Base-by-base conservation (phyloP, 257 asterid species). In the Asclepias syriaca region DNA sequence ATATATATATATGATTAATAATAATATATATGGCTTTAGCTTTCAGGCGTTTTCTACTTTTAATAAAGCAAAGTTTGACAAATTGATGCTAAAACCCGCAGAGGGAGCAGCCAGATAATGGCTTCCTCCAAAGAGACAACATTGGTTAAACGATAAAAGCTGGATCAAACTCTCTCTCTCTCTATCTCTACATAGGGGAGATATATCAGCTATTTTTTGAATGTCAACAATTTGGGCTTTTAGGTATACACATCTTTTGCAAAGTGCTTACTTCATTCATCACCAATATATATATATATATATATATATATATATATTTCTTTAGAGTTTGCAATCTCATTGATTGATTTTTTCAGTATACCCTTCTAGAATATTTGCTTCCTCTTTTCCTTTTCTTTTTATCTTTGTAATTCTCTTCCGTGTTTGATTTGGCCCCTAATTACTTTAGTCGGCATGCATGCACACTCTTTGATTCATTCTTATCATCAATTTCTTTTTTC, bases 211-310 rank as follows among this genome's bases (percentile, higher is more conserved):
- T 45, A 3, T 51, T 27, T 8, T 18, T 69, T 65, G 72, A 76
- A 56, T 55, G 72, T 76, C 83, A 82, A 73, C 81, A 81, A 77
- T 65, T 77, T 77, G 84, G 85, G 79, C 86, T 76, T 75, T 74
- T 74, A 74, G 78, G 11, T 4, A 27, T 54, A 50, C 8, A 1
- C 6, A 19, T 0, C 45, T 60, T 60, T 60, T 32, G 65, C 21
- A 37, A 63, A 71, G 66, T 32, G 32, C 45, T 32, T 21, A 8
- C 56, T 70, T 70, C 63, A 19, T 37, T 34, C 39, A 34, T 34
- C 39, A 2, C 5, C 39, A 34, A 34, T 34, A 34, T 34, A 3
- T 34, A 34, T 34, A 34, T 34, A 18, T n/a, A 2, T n/a, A 34
- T 34, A 34, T 34, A 34, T 58, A 49, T 69, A 9, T 43, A 40